Conservation (phyloP, 306 rosid genomes). For the Neltuma alba region DNA sequence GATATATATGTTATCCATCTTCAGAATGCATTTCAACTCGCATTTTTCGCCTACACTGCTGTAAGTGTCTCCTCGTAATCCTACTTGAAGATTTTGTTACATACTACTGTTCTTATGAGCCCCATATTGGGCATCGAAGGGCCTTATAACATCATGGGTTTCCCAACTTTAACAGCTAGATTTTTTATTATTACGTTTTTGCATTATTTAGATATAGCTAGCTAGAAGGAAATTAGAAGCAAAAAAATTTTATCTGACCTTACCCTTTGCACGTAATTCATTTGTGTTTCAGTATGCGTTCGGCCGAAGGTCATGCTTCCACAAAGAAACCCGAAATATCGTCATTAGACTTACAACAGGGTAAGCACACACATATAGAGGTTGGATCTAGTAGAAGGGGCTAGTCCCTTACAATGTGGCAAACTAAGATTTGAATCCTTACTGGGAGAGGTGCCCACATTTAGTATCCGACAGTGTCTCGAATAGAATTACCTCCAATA, state of each 20-base stretch:
- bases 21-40: slow-evolving; percentile 85
- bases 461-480: too few relatives aligned
- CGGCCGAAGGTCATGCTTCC: slow-evolving; percentile 53
- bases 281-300: slow-evolving; percentile 45
- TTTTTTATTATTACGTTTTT: too few relatives aligned
- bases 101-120: too few relatives aligned
- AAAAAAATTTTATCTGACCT: background rate
- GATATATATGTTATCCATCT: background rate
- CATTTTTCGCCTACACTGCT: slow-evolving; percentile 71
- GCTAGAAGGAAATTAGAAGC: background rate
- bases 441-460: too few relatives aligned
- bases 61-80: slow-evolving; percentile 44
- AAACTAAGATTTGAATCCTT: too few relatives aligned
- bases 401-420: too few relatives aligned
- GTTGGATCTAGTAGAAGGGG: too few relatives aligned
- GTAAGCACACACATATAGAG: slow-evolving; percentile 37
- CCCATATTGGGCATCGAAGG: too few relatives aligned
- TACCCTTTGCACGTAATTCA: background rate
- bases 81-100: background rate
- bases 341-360: slow-evolving; percentile 65
- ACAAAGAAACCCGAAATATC: slow-evolving; percentile 36
- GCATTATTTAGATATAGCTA: background rate
- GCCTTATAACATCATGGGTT: too few relatives aligned
- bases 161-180: too few relatives aligned
- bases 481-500: too few relatives aligned